These are phyloP conservation scores for Misopates orontium DNA, from an alignment of 257 asterid genomes.

Conservation along the genomic window DNA sequence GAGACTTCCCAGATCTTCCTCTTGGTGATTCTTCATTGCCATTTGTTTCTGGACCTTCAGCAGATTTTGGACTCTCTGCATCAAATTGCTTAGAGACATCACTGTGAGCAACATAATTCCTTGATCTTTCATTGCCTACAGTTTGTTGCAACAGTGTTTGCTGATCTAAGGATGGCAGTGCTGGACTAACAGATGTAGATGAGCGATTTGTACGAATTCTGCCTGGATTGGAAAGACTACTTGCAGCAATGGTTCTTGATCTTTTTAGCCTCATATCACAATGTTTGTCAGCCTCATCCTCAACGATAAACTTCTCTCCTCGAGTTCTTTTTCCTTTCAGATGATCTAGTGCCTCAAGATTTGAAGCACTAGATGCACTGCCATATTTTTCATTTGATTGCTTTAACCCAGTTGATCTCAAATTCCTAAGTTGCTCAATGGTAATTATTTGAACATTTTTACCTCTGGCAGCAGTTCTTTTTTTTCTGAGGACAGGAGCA, in stretches of 20 bases:
- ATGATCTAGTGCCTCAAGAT: neutral
- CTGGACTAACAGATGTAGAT: neutral
- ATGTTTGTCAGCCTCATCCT: neutral
- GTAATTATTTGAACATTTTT: constrained; percentile 31
- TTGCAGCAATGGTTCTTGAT: neutral
- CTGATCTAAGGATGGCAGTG: neutral
- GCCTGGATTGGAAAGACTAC: neutral
- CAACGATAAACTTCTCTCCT: neutral
- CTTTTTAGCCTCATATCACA: neutral
- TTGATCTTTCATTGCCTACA: neutral
- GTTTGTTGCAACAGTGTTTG: neutral
- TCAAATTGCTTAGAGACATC: too few relatives aligned
- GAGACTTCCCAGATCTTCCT: constrained; percentile 30
- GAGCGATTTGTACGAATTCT: neutral
- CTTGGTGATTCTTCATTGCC: constrained; percentile 48
- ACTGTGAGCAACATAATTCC: neutral
- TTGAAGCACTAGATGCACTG: neutral
- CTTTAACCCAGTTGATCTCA: constrained; percentile 29
- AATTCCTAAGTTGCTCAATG: constrained; percentile 36
- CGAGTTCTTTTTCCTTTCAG: neutral
- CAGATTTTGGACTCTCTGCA: constrained; percentile 8
- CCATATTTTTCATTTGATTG: constrained; percentile 14
- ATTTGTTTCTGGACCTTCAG: constrained; percentile 35
- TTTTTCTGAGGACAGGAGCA: constrained; percentile 30
- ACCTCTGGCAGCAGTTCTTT: constrained; percentile 33